Evolutionary conservation across 371 early-diverging fungal genomes (phyloP), one percentile per base, ranked within the genome.

Genomic region (Mortierella sp.): DNA sequence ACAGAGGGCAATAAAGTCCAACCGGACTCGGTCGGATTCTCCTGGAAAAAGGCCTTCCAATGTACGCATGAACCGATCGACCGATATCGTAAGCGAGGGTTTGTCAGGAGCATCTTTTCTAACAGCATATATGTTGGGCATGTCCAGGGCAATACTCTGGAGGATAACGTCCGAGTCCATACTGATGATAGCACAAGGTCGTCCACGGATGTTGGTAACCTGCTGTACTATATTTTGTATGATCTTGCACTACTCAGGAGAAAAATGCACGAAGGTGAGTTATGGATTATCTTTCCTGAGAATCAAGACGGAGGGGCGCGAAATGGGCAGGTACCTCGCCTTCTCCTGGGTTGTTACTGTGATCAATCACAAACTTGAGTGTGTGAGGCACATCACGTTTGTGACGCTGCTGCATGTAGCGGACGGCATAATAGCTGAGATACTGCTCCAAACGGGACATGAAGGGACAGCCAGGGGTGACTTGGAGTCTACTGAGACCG

Each of bases 401-500:
- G 17, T 54, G 67, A 21, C 65, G 63, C 3, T 71, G 71, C 44
- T 78, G 78, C 4, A 78, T 49, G 45, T 78, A 78, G 7, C 72
- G 78, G 46, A 71, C 71, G 1, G 67, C 37, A 24, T 71, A 78
- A 43, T 78, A 78, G 51, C 63, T 66, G 17, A 78, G 55, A 40
- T 78, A 78, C 2, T 64, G 65, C 19, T 78, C 78, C 25, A 78
- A 24, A 12, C 78, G 78, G 4, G 48, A 28, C 78, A 78, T 78
- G 45, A 78, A 78, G 6, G 71, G 72, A 17, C 78, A 78, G 2
- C 78, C 78, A n/a, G 78, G 78, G 13, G 78, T 78, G 12, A 71
- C 39, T 24, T 78, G 78, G 7, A 71, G 55, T 9, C 72, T 63
- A 40, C 72, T 78, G 63, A 78, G 67, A 3, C 56, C 48, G 22